Conservation (phyloP, 2,329 filamentous ascomycete species). For the Neonectria magnoliae region DNA sequence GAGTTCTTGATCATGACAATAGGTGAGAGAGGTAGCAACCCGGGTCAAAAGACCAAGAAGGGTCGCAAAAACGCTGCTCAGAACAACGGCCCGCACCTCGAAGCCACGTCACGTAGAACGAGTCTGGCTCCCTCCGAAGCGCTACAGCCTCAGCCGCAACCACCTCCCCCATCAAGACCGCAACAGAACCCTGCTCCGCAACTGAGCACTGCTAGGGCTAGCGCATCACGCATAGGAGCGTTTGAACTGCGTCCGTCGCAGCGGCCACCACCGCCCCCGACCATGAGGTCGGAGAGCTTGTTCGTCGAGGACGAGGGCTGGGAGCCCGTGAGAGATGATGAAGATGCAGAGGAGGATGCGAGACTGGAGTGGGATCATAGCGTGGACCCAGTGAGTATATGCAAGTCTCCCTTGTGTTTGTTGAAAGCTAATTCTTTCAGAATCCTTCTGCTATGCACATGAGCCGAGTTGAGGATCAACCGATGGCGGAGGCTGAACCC, state of each 20-base stretch:
- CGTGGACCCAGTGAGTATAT: conserved; percentile 65
- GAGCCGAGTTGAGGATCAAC: conserved; percentile 49
- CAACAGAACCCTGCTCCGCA: conserved; percentile 48
- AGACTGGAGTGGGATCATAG: conserved; percentile 80
- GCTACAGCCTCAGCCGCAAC: conserved; percentile 35
- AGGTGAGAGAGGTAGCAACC: conserved; percentile 68
- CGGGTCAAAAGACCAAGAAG: conserved; percentile 60
- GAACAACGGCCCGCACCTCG: conserved; percentile 53
- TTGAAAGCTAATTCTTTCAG: conserved; percentile 49
- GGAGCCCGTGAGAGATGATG: conserved; percentile 72
- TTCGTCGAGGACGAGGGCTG: conserved; percentile 83
- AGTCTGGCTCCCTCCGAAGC: conserved; percentile 52
- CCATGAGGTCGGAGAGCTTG: conserved; percentile 71
- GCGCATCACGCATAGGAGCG: conserved; percentile 48
- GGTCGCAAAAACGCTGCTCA: conserved; percentile 52
- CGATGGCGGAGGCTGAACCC: conserved; percentile 32
- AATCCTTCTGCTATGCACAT: conserved; percentile 56
- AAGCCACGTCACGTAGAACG: conserved; percentile 58
- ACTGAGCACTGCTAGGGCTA: conserved; percentile 47
- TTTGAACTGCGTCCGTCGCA: conserved; percentile 64
- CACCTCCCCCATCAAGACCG: conserved; percentile 41
- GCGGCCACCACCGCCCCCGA: conserved; percentile 63
- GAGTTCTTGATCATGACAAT: conserved; percentile 87
- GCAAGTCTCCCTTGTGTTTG: conserved; percentile 6
- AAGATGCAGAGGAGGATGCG: conserved; percentile 72